Conservation (phyloP, 768 basidiomycete genomes). For the Hericium coralloides region DNA sequence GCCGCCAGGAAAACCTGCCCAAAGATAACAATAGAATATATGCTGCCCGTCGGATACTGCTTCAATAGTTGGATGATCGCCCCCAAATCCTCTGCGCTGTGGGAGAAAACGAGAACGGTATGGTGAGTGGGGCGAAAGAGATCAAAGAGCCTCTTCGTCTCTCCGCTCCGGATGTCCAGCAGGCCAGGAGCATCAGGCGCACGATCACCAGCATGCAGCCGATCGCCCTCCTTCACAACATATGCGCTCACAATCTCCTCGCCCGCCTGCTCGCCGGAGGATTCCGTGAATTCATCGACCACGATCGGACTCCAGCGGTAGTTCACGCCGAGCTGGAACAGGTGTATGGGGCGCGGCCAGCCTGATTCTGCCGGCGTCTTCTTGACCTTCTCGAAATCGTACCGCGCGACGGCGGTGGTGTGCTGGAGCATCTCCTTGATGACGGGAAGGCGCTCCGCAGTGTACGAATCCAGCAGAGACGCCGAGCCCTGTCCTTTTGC, state of each 20-base stretch:
- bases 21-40: background rate
- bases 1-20: background rate
- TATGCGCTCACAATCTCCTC: background rate
- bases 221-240: background rate
- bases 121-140: slow-evolving; percentile 8
- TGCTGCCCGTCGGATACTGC: background rate
- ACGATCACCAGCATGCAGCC: slow-evolving; percentile 9
- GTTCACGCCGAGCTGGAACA: slow-evolving; percentile 10
- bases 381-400: background rate
- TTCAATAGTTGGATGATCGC: background rate
- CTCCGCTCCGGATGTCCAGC: background rate
- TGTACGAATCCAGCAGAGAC: slow-evolving; percentile 10
- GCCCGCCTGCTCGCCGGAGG: background rate
- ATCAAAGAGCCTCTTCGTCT: slow-evolving; percentile 2
- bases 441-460: slow-evolving; percentile 12
- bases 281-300: slow-evolving; percentile 1
- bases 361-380: background rate
- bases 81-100: background rate
- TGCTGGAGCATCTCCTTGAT: slow-evolving; percentile 12
- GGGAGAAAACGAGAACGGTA: slow-evolving; percentile 7
- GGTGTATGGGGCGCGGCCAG: background rate
- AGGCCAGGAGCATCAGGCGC: slow-evolving; percentile 12
- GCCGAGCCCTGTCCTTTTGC: slow-evolving; percentile 5
- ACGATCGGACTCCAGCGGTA: slow-evolving; percentile 13
- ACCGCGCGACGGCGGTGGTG: slow-evolving; percentile 3